A percentile compares a stretch with the other conserved stretches of the same genome.
Conservation (phyloP, 2,329 filamentous ascomycete species). For the Pseudogymnoascus sp. region DNA sequence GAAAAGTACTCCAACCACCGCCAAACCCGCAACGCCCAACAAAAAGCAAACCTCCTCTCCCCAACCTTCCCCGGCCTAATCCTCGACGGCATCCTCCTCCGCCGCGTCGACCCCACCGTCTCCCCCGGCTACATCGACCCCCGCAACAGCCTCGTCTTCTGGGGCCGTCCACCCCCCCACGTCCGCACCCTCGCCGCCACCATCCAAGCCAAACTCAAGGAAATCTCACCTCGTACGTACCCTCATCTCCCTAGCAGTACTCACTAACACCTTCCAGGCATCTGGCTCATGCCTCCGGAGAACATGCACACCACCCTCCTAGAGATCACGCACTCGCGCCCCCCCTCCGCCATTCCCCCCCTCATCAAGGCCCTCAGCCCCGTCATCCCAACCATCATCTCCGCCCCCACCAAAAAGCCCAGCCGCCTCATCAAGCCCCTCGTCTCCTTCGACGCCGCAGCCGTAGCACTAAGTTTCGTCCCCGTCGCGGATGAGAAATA, state of each 20-base stretch:
- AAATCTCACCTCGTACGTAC: conserved; percentile 60
- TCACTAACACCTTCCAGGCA: conserved; percentile 38
- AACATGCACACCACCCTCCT: conserved; percentile 78
- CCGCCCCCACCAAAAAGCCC: conserved; percentile 60
- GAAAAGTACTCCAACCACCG: conserved; percentile 62
- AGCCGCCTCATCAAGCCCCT: conserved; percentile 73
- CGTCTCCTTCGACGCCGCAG: conserved; percentile 76
- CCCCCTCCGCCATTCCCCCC: conserved; percentile 55
- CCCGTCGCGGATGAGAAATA: conserved; percentile 62
- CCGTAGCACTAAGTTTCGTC: conserved; percentile 78
- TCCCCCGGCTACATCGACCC: conserved; percentile 66
- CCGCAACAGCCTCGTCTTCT: conserved; percentile 77
- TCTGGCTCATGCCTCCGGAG: conserved; percentile 79
- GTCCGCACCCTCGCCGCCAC: conserved; percentile 58
- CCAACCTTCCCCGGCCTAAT: conserved; percentile 60
- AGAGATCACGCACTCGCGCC: conserved; percentile 76
- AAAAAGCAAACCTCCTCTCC: conserved; percentile 65
- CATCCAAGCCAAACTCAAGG: conserved; percentile 59
- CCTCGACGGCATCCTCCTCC: conserved; percentile 67
- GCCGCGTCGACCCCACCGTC: conserved; percentile 54
- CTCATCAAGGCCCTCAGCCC: conserved; percentile 52
- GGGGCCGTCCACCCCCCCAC: conserved; percentile 72
- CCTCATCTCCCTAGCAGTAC: background rate
- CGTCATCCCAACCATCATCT: conserved; percentile 47
- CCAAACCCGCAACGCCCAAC: conserved; percentile 64